Evolutionary conservation across 148 eudicot species (phyloP), one percentile per base, ranked within the genome.

Genomic region (Pharnaceum exiguum): DNA sequence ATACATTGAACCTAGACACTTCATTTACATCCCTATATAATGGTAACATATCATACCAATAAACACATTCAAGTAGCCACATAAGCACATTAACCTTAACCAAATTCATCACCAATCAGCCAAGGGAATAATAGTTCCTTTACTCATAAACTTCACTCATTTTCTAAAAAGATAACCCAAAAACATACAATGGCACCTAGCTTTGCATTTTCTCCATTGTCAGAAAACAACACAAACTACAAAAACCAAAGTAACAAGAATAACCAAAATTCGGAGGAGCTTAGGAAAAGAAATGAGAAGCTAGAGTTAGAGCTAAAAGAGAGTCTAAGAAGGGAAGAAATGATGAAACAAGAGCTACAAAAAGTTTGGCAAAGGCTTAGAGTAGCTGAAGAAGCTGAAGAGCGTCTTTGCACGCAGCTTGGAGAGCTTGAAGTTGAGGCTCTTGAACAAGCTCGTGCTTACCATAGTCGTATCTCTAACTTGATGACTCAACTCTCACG

Each of bases 341-440:
- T 33, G 17, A 75, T 77, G 87, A 78, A 50, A 59, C n/a, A 16
- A 37, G 85, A 82, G 59, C 69, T 89, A 5, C 36, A 49, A 17
- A 64, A 19, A 10, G 70, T 71, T 13, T 60, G 57, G 78, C 27
- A 59, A 30, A 66, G 89, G 57, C 71, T 82, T 16, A 68, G 65
- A 21, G 80, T 89, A 29, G 87, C 89, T 7, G 93, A 89, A 51
- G 89, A 85, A 21, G 96, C 83, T 2, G 96, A 89, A 75, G 96
- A 89, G 68, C 65, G 73, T 12, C 75, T 89, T 8, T 85, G 93
- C 51, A 59, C 68, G 0, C 87, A 89, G 45, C 67, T 89, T 3
- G 87, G 89, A 0, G 93, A 89, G 32, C 71, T 80, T 5, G 96
- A 89, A 60, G 93, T 83, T 0, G 93, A 89, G 48, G 79, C 83